Evolutionary conservation across 2,329 filamentous ascomycete genomes (phyloP).

Genomic region (Ophiosphaerella korrae): DNA sequence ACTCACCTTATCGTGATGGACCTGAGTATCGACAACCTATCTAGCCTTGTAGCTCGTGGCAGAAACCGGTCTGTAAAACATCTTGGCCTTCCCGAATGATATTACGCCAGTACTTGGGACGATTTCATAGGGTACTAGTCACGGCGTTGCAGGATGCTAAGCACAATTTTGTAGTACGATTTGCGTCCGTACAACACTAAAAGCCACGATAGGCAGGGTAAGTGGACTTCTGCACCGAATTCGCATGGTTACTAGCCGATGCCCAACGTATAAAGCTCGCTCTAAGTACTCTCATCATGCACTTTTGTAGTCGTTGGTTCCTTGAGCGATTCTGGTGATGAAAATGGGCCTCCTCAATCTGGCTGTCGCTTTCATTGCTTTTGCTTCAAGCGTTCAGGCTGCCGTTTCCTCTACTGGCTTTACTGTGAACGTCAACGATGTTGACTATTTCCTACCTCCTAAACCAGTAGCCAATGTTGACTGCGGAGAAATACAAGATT

Average conservation of each 20-base stretch:
- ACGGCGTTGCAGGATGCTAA: background rate
- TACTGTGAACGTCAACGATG: conserved; percentile 47
- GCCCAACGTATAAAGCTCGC: background rate
- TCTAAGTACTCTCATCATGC: background rate
- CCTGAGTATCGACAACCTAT: no score
- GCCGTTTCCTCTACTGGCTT: conserved; percentile 45
- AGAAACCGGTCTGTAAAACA: background rate
- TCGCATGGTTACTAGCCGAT: background rate
- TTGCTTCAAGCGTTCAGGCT: conserved; percentile 16
- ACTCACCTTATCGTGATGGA: no score
- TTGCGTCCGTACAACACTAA: no score
- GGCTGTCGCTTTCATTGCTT: conserved; percentile 6
- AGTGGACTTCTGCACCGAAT: background rate
- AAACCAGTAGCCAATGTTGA: conserved; percentile 43
- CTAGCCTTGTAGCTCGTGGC: background rate
- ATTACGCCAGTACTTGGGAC: background rate
- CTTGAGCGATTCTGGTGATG: background rate
- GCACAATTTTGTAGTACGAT: background rate
- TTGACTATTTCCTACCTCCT: conserved; percentile 50
- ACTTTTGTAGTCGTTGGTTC: background rate
- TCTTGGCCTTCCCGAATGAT: background rate
- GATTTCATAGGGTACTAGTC: background rate
- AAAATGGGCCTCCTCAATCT: conserved; percentile 15
- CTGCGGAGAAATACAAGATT: conserved; percentile 21
- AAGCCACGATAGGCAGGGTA: background rate